phyloP scores from a whole-genome alignment of 352 stramenopile genomes.

The Globisporangium recalcitrans region DNA sequence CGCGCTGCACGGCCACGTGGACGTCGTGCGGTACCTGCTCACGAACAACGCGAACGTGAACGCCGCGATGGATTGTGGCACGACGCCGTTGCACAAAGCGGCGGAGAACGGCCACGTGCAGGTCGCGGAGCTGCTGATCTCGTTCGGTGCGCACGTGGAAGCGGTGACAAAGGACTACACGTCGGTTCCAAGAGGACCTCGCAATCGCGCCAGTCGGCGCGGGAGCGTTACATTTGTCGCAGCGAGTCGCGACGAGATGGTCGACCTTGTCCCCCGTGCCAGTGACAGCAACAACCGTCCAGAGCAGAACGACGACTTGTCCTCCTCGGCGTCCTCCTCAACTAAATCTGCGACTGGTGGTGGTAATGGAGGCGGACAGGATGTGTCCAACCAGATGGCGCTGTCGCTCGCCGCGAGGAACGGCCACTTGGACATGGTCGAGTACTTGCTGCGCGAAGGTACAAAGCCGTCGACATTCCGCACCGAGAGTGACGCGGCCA shows the following conservation, averaged over 20 bases:
- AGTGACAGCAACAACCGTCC: neutral
- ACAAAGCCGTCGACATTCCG: neutral
- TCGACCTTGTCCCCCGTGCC: neutral
- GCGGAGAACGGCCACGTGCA: slow-evolving; percentile 47
- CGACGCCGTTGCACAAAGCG: slow-evolving; percentile 45
- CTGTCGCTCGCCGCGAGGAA: slow-evolving; percentile 48
- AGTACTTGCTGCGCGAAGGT: slow-evolving; percentile 29
- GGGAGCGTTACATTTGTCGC: slow-evolving; percentile 13
- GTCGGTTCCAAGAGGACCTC: slow-evolving; percentile 18
- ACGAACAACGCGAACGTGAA: slow-evolving; percentile 41
- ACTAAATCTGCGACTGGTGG: slow-evolving; percentile 6
- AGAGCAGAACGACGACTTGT: neutral
- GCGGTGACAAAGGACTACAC: slow-evolving; percentile 51
- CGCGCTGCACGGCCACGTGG: slow-evolving; percentile 36
- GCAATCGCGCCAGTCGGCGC: slow-evolving; percentile 14
- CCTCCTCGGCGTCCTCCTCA: neutral
- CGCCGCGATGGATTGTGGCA: slow-evolving; percentile 41
- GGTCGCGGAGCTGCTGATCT: slow-evolving; percentile 45
- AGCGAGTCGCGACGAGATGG: neutral
- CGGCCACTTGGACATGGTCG: slow-evolving; percentile 46
- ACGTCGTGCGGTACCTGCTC: slow-evolving; percentile 36
- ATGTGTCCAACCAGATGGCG: slow-evolving; percentile 27
- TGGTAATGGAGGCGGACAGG: neutral
- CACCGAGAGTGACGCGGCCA: slow-evolving; percentile 17
- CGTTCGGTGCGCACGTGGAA: slow-evolving; percentile 47